Evolutionary conservation across 192 early-diverging fungal genomes (phyloP).

Genomic region (Kappamyces sp.): DNA sequence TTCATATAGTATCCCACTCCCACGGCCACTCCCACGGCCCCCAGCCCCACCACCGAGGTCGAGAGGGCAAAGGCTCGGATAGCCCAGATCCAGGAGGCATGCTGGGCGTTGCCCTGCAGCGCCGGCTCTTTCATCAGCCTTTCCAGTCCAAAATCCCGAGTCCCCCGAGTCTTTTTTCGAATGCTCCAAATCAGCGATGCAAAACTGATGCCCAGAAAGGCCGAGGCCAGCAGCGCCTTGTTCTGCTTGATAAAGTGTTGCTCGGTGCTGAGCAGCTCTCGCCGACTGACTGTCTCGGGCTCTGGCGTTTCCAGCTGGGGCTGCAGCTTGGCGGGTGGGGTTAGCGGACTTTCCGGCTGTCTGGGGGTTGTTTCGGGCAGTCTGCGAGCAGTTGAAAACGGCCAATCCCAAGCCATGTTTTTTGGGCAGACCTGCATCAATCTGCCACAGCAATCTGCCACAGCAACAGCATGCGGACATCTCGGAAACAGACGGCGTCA

Average conservation of each 20-base stretch:
- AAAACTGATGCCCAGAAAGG: too few relatives aligned
- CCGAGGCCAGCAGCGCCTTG: not conserved
- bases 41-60: constrained; percentile 3
- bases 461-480: constrained; percentile 1
- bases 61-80: not conserved
- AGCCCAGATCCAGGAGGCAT: not conserved
- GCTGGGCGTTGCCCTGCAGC: not conserved
- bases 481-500: not conserved
- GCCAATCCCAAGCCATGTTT: not conserved
- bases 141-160: constrained; percentile 1
- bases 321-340: not conserved
- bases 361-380: not conserved
- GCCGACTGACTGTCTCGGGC: not conserved
- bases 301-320: not conserved
- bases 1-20: not conserved
- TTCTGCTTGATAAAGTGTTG: not conserved
- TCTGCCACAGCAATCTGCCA: not conserved
- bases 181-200: not conserved
- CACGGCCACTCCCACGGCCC: not conserved
- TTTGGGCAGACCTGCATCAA: not conserved
- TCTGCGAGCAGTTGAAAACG: not conserved
- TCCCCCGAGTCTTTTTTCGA: not conserved
- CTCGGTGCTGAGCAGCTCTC: not conserved
- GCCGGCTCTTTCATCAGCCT: not conserved
- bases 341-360: not conserved